Evolutionary conservation across 345 rosid genomes (phyloP), one percentile per base, ranked within the genome.

Genomic region (Lumnitzera littorea): DNA sequence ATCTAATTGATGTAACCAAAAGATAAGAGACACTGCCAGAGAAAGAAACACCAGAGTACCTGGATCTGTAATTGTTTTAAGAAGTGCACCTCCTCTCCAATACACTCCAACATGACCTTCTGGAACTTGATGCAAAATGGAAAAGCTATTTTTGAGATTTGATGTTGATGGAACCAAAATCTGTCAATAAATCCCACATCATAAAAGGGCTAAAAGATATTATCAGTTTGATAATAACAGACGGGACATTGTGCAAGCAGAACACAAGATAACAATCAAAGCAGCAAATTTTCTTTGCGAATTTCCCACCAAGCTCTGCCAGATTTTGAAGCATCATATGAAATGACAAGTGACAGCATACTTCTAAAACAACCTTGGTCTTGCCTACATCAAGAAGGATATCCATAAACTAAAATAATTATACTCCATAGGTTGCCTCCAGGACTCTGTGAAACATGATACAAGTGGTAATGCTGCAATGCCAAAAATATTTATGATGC

Each of bases 91-190:
- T 48, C 95, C 96, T 76, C 87, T 84, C 96, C 95, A 91, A 64
- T 91, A 91, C 11, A 85, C 98, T 62, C 98, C 96, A 54, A 91
- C 98, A 56, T 91, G 89, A 71, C 96, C 96, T 79, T 91, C 96
- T 15, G 96, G 96, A 24, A 91, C 91, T 85, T 89, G 92, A 56
- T 91, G 95, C 57, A 91, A 51, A 71, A 87, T 73, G 43, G 85
- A 68, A 48, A 82, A 74, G 66, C 78, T 72, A 59, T 52, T 71
- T 27, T 52, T 63, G 24, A 68, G 3, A 53, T 15, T 68, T 24
- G 81, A 71, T 11, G 64, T 58, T 17, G 80, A 71, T 48, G 85
- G 85, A 58, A 78, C 62, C 71, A 87, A 41, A 24, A 80, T 72
- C 97, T 87, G 65, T 46, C 65, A 64, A 46, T 61, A 25, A 57